Conservation (phyloP, 2,329 filamentous ascomycete genomes). For the Talaromyces pinophilus region DNA sequence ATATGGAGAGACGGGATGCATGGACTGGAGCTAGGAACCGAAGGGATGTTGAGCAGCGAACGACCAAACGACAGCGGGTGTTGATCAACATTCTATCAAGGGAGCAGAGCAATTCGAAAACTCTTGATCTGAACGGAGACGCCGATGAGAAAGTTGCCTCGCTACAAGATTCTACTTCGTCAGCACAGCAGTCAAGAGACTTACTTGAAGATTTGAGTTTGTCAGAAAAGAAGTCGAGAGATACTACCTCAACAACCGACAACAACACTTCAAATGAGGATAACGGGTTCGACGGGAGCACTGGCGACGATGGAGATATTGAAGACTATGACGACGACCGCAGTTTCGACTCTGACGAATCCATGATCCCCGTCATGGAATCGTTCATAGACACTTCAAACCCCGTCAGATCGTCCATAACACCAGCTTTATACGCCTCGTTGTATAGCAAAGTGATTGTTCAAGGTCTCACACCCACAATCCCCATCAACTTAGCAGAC, state of each 20-base stretch:
- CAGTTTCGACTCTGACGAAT: constrained; percentile 49
- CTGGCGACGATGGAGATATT: constrained; percentile 11
- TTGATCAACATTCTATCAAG: not conserved
- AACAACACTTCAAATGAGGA: not conserved
- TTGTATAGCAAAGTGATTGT: constrained; percentile 89
- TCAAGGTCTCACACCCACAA: constrained; percentile 75
- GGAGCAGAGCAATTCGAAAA: not conserved
- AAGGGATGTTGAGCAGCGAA: constrained; percentile 22
- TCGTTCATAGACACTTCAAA: constrained; percentile 74
- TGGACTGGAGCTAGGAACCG: constrained; percentile 72
- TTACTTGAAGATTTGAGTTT: constrained; percentile 16
- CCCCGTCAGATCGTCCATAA: constrained; percentile 75
- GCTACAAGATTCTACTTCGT: not conserved
- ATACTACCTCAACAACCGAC: constrained; percentile 9
- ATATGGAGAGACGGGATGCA: constrained; percentile 71
- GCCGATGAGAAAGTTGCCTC: not conserved
- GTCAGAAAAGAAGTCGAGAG: constrained; percentile 6
- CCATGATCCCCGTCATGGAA: constrained; percentile 70
- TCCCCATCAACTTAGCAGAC: constrained; percentile 83
- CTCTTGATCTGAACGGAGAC: not conserved
- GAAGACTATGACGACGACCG: constrained; percentile 22
- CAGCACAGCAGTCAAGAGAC: constrained; percentile 7
- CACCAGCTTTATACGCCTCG: constrained; percentile 69
- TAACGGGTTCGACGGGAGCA: constrained; percentile 9
- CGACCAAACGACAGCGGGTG: not conserved